Conservation (phyloP, 805 yeast genomes). For the Metschnikowia similis region DNA sequence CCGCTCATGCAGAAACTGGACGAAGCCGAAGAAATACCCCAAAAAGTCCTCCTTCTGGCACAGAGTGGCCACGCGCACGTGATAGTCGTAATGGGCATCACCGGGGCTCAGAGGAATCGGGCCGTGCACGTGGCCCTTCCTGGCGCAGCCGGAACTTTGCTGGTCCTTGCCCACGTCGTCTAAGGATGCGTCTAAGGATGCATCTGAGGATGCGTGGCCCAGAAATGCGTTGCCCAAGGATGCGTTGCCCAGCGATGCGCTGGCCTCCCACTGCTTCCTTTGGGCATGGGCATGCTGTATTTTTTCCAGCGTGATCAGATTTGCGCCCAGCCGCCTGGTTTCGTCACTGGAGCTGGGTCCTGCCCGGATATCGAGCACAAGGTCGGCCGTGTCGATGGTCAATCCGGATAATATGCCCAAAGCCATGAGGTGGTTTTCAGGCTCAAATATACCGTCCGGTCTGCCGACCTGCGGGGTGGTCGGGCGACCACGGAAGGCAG, state of each 20-base stretch:
- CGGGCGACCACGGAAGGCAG: neutral
- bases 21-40: neutral
- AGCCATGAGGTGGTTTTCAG: neutral
- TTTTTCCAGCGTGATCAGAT: neutral
- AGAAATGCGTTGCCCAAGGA: neutral
- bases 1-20: neutral
- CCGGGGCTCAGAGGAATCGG: neutral
- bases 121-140: neutral
- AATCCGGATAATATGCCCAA: neutral
- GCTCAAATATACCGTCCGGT: neutral
- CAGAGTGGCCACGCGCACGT: conserved; percentile 1
- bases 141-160: neutral
- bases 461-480: neutral
- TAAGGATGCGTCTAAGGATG: too few relatives aligned
- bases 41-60: conserved; percentile 1
- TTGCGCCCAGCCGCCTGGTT: neutral
- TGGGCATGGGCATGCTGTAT: neutral
- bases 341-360: neutral
- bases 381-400: conserved; percentile 1
- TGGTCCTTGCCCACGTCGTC: neutral
- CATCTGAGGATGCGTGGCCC: too few relatives aligned
- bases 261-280: neutral
- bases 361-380: neutral
- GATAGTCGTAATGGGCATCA: neutral
- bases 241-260: neutral